Evolutionary conservation across 108 stramenopile species (phyloP).

Genomic region (Seminavis robusta): DNA sequence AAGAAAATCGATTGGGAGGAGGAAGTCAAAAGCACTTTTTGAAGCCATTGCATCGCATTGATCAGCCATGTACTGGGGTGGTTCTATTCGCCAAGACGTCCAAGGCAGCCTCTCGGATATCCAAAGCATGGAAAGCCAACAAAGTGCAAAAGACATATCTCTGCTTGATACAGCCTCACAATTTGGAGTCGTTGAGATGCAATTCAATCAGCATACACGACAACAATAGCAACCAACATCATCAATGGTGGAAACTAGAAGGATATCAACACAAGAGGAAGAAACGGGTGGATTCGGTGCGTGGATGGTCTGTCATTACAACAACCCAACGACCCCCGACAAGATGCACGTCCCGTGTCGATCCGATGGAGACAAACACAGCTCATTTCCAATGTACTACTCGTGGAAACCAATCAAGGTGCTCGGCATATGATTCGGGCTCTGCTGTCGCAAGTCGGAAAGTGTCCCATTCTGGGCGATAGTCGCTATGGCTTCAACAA

Average conservation of each 20-base stretch:
- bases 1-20: slow-evolving; percentile 55
- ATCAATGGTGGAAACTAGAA: no score
- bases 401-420: slow-evolving; percentile 60
- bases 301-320: no score
- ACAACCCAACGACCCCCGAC: no score
- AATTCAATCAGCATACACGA: not conserved
- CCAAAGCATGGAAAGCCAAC: slow-evolving; percentile 59
- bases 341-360: no score
- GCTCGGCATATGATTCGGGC: slow-evolving; percentile 85
- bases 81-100: slow-evolving; percentile 74
- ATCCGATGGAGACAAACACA: no score
- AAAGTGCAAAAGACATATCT: slow-evolving; percentile 49
- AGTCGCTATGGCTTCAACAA: slow-evolving; percentile 55
- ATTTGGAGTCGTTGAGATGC: not conserved
- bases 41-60: slow-evolving; percentile 71
- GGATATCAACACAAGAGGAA: not conserved
- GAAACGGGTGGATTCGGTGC: not conserved
- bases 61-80: slow-evolving; percentile 84
- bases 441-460: slow-evolving; percentile 50
- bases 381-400: slow-evolving; percentile 28
- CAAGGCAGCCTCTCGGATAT: slow-evolving; percentile 73
- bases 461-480: slow-evolving; percentile 71
- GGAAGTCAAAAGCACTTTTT: slow-evolving; percentile 67
- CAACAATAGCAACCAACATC: not conserved
- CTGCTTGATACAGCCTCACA: slow-evolving; percentile 4